Conservation (phyloP, 179 eudicot species). For the Heliamphora pulchella region DNA sequence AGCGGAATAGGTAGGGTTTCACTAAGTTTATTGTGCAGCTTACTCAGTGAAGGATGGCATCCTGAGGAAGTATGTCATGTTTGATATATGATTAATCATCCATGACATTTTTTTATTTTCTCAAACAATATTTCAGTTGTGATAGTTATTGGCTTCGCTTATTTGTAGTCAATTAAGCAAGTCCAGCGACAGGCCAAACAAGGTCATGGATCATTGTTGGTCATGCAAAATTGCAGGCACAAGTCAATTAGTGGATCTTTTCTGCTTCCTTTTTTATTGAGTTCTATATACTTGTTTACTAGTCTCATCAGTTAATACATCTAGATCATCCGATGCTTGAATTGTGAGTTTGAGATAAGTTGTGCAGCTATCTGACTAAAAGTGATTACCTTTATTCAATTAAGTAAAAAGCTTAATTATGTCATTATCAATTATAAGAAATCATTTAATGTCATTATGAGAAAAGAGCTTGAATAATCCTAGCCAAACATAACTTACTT, state of each 20-base stretch:
- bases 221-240: background rate
- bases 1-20: background rate
- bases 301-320: background rate
- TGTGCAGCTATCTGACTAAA: background rate
- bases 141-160: background rate
- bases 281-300: background rate
- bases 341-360: background rate
- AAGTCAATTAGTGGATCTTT: background rate
- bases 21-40: background rate
- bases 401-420: background rate
- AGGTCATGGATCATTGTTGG: background rate
- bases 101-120: background rate
- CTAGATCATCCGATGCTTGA: background rate
- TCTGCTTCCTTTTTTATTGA: background rate
- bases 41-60: slow-evolving; percentile 12
- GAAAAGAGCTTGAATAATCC: background rate
- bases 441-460: background rate
- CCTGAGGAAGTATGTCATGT: background rate
- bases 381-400: background rate
- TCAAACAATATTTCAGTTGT: background rate
- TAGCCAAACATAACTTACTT: background rate
- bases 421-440: background rate
- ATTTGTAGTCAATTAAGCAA: background rate
- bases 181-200: background rate
- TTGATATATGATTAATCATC: background rate